Evolutionary conservation across 2,329 filamentous ascomycete species (phyloP).

Genomic region (Decorospora gaudefroyi): DNA sequence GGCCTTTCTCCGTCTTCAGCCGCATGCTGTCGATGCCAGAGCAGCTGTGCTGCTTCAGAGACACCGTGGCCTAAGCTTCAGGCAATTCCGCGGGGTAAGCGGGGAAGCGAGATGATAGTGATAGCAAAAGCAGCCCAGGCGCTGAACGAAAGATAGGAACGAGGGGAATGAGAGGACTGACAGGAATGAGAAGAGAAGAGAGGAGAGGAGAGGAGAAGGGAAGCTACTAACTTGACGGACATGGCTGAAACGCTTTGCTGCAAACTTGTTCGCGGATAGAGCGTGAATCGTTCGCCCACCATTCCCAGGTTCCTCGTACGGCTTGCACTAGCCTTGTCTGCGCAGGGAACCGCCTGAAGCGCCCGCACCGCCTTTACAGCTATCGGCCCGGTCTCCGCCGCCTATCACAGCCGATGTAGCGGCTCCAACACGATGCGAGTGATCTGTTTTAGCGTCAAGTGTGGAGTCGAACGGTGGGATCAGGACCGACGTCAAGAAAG

Average conservation of each 20-base stretch:
- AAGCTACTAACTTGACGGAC: constrained; percentile 49
- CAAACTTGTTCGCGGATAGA: constrained; percentile 28
- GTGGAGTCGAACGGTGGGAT: constrained; percentile 27
- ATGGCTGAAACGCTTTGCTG: constrained; percentile 31
- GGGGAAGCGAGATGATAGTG: constrained; percentile 6
- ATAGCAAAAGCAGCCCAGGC: constrained; percentile 5
- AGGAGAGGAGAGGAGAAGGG: constrained; percentile 13
- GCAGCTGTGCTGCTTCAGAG: constrained; percentile 2
- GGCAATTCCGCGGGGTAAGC: constrained; percentile 15
- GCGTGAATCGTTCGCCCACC: constrained; percentile 28
- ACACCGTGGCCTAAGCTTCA: constrained; percentile 8
- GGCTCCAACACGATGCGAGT: constrained; percentile 29
- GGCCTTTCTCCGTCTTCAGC: constrained; percentile 21
- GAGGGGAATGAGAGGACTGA: no score
- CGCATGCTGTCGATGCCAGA: constrained; percentile 9
- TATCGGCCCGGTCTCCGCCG: constrained; percentile 26
- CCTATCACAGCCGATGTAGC: constrained; percentile 28
- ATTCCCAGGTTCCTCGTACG: constrained; percentile 21
- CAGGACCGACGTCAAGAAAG: constrained; percentile 4
- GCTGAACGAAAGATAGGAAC: no score
- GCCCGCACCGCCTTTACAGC: constrained; percentile 19
- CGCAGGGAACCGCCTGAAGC: constrained; percentile 28
- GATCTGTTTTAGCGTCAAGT: constrained; percentile 25
- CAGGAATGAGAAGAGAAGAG: constrained; percentile 1
- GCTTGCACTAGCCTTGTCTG: constrained; percentile 14